Evolutionary conservation across 208 protist genomes (phyloP), one percentile per base, ranked within the genome.

Genomic region (Acanthamoeba triangularis): DNA sequence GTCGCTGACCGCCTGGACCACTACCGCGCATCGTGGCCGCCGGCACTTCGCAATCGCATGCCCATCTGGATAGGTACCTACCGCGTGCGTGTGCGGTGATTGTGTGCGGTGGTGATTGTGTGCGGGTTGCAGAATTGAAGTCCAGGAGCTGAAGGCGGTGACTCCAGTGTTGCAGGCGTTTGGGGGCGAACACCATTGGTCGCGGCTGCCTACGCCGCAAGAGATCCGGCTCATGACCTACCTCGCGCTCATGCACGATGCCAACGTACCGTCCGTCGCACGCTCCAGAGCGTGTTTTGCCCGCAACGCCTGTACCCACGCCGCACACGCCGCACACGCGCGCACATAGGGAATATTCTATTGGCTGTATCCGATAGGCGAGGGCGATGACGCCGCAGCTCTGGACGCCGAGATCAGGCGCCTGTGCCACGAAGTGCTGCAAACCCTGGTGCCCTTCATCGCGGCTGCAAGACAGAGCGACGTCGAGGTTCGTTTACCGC

Each of bases 151-250:
- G 0, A 72, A 1, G 23, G 30, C 0, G 14, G 5, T 72, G 65
- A n/a, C 0, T 11, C 10, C 65, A 72, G 65, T 72, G 65, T 20
- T 72, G 23, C 65, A 72, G 30, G 65, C 65, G 65, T 72, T 72
- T 72, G 65, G 65, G 10, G 65, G n/a, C 30, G 65, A 72, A 20
- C 65, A 72, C 5, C 65, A 72, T 20, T 72, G 65, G 65, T 28
- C 65, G 65, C 23, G 65, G 10, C 65, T 72, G 65, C 65, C 65
- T 18, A 72, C 65, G 0, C 65, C 65, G 30, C 11, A n/a, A 20
- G 65, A 72, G 65, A n/a, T 72, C 10, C 65, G 65, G 23, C 65
- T 72, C 18, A 72, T 72, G 65, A 72, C 65, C n/a, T 72, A 72
- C 8, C 65, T 72, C 30, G 23, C 65, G 0, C 65, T 72, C n/a